A percentile compares a stretch with the other conserved stretches of the same genome.
These are phyloP conservation scores for Tolypocladium nubicola DNA, from an alignment of 2,329 filamentous ascomycete genomes.

Conservation along the genomic window DNA sequence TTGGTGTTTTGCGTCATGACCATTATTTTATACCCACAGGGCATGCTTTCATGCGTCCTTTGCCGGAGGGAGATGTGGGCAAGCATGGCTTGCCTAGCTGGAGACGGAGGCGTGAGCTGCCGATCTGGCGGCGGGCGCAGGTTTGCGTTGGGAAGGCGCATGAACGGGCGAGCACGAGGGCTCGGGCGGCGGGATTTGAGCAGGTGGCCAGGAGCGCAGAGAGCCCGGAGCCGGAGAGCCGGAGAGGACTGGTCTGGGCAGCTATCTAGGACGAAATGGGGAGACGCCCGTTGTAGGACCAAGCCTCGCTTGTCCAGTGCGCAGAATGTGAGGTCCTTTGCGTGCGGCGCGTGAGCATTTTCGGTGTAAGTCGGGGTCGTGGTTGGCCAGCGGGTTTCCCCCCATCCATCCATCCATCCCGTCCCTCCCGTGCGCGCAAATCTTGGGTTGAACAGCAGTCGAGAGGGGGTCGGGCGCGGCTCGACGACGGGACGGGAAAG, in stretches of 20 bases:
- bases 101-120: not conserved
- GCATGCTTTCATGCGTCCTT: not conserved
- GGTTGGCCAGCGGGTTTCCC: constrained; percentile 3
- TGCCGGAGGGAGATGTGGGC: not conserved
- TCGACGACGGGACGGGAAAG: not conserved
- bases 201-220: not conserved
- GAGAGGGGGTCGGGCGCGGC: not conserved
- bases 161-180: not conserved
- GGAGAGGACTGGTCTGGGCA: not conserved
- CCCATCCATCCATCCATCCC: not conserved
- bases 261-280: not conserved
- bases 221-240: not conserved
- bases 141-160: not conserved
- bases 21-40: constrained; percentile 2
- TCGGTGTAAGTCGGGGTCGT: constrained; percentile 8
- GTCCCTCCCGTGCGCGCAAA: not conserved
- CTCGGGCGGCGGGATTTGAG: not conserved
- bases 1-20: not conserved
- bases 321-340: not conserved
- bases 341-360: not conserved
- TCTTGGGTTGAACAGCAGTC: not conserved
- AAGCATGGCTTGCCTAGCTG: not conserved
- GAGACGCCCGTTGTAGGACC: not conserved
- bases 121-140: not conserved
- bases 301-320: not conserved